Conservation (phyloP, 495 filamentous ascomycete species). For the Penicillium soppii region DNA sequence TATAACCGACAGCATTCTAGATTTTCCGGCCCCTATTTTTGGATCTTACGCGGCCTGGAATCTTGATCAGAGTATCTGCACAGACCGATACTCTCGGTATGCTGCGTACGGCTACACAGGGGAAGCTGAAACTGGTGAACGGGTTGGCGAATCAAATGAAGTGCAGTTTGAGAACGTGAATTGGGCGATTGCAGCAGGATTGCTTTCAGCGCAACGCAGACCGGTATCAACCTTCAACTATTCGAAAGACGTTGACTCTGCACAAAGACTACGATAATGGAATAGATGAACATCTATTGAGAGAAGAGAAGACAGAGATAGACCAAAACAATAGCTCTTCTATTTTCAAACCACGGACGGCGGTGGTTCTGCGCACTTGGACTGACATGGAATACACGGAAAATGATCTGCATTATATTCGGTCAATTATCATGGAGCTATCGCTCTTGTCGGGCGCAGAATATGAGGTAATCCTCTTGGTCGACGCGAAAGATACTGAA, state of each 20-base stretch:
- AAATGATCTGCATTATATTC: conserved; percentile 67
- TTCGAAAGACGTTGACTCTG: background rate
- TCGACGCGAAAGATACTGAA: conserved; percentile 61
- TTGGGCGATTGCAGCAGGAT: conserved; percentile 67
- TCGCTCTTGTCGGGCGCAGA: conserved; percentile 68
- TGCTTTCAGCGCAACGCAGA: conserved; percentile 60
- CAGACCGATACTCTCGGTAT: conserved; percentile 48
- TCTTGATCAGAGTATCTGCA: conserved; percentile 41
- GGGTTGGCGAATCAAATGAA: conserved; percentile 22
- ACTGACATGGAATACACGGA: conserved; percentile 64
- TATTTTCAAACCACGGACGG: too few species aligned
- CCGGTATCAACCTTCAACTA: conserved; percentile 38
- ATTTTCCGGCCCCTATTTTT: conserved; percentile 37
- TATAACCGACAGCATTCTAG: conserved; percentile 3
- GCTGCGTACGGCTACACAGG: conserved; percentile 38
- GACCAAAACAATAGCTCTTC: too few species aligned
- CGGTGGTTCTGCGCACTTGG: conserved; percentile 66
- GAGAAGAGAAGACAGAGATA: too few species aligned
- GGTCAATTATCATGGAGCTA: conserved; percentile 69
- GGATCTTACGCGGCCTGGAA: conserved; percentile 44
- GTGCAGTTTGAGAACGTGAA: too few species aligned
- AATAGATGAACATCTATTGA: conserved; percentile 14
- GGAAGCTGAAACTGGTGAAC: background rate
- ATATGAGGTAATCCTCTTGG: conserved; percentile 70
- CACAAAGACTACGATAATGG: background rate